A percentile compares a stretch with the other conserved stretches of the same genome.
Evolutionary conservation across 345 rosid genomes (phyloP).

Genomic region (Pseudoturritis turrita): DNA sequence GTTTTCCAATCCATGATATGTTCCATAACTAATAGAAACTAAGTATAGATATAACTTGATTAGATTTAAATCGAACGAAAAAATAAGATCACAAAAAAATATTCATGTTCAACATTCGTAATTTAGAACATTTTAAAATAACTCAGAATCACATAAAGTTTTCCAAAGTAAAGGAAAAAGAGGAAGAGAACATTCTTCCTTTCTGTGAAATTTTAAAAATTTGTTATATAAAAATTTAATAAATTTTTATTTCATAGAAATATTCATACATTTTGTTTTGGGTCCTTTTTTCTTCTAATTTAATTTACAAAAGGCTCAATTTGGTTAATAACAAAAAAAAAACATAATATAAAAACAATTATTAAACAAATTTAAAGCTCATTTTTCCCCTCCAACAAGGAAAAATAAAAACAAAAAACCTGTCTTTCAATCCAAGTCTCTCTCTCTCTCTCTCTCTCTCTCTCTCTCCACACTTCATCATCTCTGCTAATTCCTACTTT

Average conservation of each 20-base stretch:
- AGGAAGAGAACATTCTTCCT: constrained; percentile 8
- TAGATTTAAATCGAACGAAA: not conserved
- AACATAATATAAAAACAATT: too few relatives aligned
- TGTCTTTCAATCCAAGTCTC: constrained; percentile 82
- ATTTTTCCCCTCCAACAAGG: constrained; percentile 24
- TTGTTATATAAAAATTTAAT: too few relatives aligned
- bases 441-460: constrained; percentile 17
- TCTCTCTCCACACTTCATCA: constrained; percentile 21
- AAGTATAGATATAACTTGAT: not conserved
- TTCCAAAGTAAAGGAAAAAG: not conserved
- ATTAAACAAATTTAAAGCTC: not conserved
- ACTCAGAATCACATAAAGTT: constrained; percentile 16
- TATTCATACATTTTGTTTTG: not conserved
- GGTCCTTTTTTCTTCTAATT: not conserved
- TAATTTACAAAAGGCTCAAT: not conserved
- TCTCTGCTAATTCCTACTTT: constrained; percentile 25
- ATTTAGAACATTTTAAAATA: not conserved
- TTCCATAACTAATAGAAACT: too few relatives aligned
- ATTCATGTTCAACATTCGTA: not conserved
- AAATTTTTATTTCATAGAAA: not conserved
- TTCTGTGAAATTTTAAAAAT: not conserved
- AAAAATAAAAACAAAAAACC: constrained; percentile 32
- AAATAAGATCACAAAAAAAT: not conserved
- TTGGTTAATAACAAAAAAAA: too few relatives aligned
- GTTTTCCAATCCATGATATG: too few relatives aligned